Conservation (phyloP, 75 land plant species). For the Sequoia sempervirens region DNA sequence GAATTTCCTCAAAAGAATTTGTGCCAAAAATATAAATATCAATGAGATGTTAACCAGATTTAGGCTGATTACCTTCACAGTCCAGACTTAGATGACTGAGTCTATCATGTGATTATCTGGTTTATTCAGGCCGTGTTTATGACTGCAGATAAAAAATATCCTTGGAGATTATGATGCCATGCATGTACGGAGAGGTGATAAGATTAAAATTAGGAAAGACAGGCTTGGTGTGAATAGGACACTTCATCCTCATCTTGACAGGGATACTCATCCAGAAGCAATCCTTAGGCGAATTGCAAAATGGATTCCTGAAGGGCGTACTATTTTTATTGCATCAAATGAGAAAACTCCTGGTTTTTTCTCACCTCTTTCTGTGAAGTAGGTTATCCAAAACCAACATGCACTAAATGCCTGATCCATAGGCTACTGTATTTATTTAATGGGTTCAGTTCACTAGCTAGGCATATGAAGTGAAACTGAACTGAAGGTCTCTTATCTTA, state of each 20-base stretch:
- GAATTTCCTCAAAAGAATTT: neutral
- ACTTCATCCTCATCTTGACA: conserved; percentile 75
- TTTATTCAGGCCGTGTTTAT: conserved; percentile 2
- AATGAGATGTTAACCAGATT: neutral
- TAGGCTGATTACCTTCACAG: neutral
- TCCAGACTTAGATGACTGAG: neutral
- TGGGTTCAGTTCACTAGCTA: neutral
- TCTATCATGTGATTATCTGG: neutral
- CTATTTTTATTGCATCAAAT: conserved; percentile 87
- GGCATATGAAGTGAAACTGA: neutral
- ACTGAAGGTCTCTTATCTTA: neutral
- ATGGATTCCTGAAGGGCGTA: conserved; percentile 85
- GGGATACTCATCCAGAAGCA: conserved; percentile 83
- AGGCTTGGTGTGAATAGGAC: conserved; percentile 63
- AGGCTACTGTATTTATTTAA: neutral
- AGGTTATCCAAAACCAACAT: conserved; percentile 3
- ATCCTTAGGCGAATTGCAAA: conserved; percentile 56
- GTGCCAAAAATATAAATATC: no score
- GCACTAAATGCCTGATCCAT: neutral
- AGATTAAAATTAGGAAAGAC: conserved; percentile 73
- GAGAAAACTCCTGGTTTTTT: conserved; percentile 79
- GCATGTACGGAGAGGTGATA: conserved; percentile 94
- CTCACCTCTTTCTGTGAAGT: conserved; percentile 70
- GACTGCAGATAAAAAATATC: conserved; percentile 50
- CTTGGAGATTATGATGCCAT: conserved; percentile 91